A percentile compares a stretch with the other conserved stretches of the same genome.
These are phyloP conservation scores for Saccharomyces uvarum DNA, from an alignment of 1,139 yeast species.

Conservation along the genomic window DNA sequence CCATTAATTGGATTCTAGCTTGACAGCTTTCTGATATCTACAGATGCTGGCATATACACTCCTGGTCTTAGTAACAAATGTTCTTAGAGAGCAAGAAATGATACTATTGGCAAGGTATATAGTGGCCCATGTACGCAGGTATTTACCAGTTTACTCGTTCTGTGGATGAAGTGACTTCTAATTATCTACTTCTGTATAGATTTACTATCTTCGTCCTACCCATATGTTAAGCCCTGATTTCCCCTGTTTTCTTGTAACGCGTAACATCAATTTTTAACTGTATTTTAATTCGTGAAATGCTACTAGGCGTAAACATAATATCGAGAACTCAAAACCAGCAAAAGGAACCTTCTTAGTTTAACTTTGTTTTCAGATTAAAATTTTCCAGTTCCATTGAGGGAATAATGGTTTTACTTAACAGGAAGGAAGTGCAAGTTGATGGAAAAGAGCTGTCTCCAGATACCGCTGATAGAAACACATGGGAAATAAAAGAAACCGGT, in stretches of 20 bases:
- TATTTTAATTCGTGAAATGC: not conserved
- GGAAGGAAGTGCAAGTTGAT: conserved; percentile 51
- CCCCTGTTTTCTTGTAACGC: not conserved
- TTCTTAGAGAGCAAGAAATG: no score
- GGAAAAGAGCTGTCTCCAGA: conserved; percentile 46
- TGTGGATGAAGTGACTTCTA: no score
- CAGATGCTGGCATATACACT: no score
- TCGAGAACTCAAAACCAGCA: not conserved
- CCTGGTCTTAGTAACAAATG: no score
- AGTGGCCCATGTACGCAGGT: no score
- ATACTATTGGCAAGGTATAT: no score
- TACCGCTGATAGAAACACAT: conserved; percentile 43
- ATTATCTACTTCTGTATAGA: not conserved
- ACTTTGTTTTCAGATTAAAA: not conserved
- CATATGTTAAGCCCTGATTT: not conserved
- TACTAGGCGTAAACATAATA: not conserved
- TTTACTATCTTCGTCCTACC: not conserved
- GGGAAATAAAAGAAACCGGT: conserved; percentile 66
- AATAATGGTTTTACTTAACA: conserved; percentile 50
- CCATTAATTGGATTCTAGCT: no score
- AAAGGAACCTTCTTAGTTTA: not conserved
- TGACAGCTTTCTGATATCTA: no score
- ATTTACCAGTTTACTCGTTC: no score
- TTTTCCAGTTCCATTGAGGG: not conserved
- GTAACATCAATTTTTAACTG: not conserved